Evolutionary conservation across 768 basidiomycete genomes (phyloP), one percentile per base, ranked within the genome.

Genomic region (Pisolithus albus): DNA sequence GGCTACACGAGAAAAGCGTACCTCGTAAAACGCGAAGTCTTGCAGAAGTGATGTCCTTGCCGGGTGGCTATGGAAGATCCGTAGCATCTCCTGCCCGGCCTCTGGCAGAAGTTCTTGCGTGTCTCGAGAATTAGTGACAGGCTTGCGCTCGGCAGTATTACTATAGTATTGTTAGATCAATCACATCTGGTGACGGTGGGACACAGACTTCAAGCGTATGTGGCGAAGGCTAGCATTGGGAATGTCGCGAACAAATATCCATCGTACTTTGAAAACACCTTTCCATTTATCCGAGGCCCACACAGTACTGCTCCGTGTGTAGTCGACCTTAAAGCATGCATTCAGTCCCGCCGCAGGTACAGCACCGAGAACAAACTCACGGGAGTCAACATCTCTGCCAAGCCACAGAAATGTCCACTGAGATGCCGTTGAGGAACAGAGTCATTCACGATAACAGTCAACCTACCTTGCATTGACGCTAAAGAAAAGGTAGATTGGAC

Each of bases 251-350:
- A 99, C 93, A 65, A 92, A 98, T 56, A 98, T 84, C 96, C 96
- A 98, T 51, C 86, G 81, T 23, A 99, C 92, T 72, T 94, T 95
- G 76, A 99, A 96, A 48, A 98, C 92, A 21, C 96, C 96, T 69
- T 99, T 98, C 96, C 96, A 99, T 67, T 99, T 99, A 70, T 98
- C 94, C 32, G 94, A 94, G 1, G 94, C 94, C 96, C 96, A 99
- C 18, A 99, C 96, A 1, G 88, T 97, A 55, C 90, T 93, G 65
- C 91, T 92, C 52, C 87, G 80, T 5, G 88, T 87, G 67, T 98
- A 94, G 66, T 98, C 95, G 36, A 98, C 88, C 79, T 85, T 52
- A 37, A 37, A 51, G 1, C 15, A 48, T 40, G 50, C 32, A 30
- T 42, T 36, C 7, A 11, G 53, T 58, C 47, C 4, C 15, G 30